Evolutionary conservation across 176 grass and related monocot species (phyloP).

Genomic region (Elaeis guineensis): DNA sequence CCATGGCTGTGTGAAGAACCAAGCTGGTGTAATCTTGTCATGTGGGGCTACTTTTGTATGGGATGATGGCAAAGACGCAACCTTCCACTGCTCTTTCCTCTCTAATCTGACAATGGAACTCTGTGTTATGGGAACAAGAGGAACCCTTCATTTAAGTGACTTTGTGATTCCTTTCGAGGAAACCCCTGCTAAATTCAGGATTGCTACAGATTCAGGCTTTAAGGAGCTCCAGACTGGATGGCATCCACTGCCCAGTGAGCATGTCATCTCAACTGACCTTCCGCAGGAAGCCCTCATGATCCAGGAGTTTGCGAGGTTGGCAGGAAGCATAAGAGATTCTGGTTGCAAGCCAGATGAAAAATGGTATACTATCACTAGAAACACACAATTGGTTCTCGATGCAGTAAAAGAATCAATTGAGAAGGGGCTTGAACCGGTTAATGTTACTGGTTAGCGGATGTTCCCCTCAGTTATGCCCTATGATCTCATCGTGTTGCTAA

Average conservation of each 20-base stretch:
- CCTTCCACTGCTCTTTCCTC: conserved; percentile 60
- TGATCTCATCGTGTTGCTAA: too few species aligned
- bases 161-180: conserved; percentile 67
- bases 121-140: conserved; percentile 42
- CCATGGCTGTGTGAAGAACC: conserved; percentile 33
- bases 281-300: conserved; percentile 71
- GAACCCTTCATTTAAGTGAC: conserved; percentile 47
- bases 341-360: conserved; percentile 45
- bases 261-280: conserved; percentile 30
- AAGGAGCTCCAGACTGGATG: conserved; percentile 31
- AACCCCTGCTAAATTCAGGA: conserved; percentile 21
- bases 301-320: conserved; percentile 54
- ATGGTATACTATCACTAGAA: conserved; percentile 58
- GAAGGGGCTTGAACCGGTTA: conserved; percentile 31
- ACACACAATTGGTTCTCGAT: conserved; percentile 67
- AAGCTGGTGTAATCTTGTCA: conserved; percentile 42
- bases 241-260: conserved; percentile 43
- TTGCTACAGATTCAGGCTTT: conserved; percentile 35
- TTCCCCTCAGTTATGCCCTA: too few species aligned
- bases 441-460: conserved; percentile 13
- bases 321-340: conserved; percentile 37
- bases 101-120: conserved; percentile 51
- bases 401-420: conserved; percentile 60
- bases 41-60: conserved; percentile 51
- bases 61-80: conserved; percentile 38